These are phyloP conservation scores for Rhododendron simsii DNA, from an alignment of 148 eudicot genomes.

Conservation along the genomic window DNA sequence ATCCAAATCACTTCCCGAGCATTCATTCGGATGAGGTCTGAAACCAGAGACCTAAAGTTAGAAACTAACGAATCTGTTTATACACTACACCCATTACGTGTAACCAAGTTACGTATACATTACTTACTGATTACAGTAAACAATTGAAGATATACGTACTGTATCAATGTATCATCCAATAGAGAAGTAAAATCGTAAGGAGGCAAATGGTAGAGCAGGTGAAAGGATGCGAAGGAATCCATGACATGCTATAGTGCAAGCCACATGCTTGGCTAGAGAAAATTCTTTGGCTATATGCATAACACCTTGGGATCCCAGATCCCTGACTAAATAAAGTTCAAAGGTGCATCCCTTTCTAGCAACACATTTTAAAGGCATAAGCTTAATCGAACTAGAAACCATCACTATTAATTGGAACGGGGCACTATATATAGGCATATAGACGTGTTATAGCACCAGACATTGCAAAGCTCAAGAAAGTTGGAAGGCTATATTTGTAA, in stretches of 20 bases:
- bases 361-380: not conserved
- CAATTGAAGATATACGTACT: not conserved
- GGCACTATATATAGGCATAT: not conserved
- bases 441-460: not conserved
- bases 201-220: not conserved
- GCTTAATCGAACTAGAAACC: not conserved
- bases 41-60: not conserved
- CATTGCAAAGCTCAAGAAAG: not conserved
- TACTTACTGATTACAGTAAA: not conserved
- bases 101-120: not conserved
- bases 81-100: not conserved
- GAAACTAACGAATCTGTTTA: not conserved
- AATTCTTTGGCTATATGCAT: not conserved
- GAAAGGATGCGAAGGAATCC: not conserved
- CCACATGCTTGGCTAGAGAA: not conserved
- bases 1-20: slow-evolving; percentile 97
- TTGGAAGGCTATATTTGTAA: not conserved
- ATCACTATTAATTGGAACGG: not conserved
- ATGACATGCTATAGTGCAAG: not conserved
- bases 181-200: not conserved
- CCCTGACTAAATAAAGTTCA: not conserved
- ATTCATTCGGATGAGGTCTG: slow-evolving; percentile 98
- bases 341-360: not conserved
- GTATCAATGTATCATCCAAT: not conserved
- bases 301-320: not conserved